phyloP scores from a whole-genome alignment of 805 yeast species.

The Lipomyces yamanashiensis region DNA sequence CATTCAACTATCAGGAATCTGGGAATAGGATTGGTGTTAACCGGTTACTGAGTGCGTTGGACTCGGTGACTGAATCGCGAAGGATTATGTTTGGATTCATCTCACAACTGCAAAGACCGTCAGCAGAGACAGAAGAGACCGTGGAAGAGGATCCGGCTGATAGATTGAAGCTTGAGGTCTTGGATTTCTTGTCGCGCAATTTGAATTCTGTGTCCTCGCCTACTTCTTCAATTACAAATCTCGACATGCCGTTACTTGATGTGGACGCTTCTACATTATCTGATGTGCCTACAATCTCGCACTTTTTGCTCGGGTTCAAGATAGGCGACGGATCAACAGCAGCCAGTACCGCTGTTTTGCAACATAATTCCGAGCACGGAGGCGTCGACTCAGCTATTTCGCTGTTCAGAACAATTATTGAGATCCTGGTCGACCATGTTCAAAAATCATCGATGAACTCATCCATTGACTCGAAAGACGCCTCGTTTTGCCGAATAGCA shows the following conservation, averaged over 20 bases:
- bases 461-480: conserved; percentile 4
- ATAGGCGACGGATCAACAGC: conserved; percentile 55
- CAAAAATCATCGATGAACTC: background rate
- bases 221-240: background rate
- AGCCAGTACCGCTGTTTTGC: conserved; percentile 46
- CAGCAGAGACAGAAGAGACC: conserved; percentile 41
- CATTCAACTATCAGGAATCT: conserved; percentile 18
- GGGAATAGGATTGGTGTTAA: conserved; percentile 50
- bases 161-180: conserved; percentile 57
- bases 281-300: conserved; percentile 61
- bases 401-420: conserved; percentile 59
- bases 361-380: conserved; percentile 41
- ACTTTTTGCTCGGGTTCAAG: conserved; percentile 77
- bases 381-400: conserved; percentile 61
- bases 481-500: conserved; percentile 56
- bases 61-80: conserved; percentile 76
- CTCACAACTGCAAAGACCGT: conserved; percentile 62
- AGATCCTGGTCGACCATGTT: conserved; percentile 48
- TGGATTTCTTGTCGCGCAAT: conserved; percentile 61
- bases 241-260: conserved; percentile 38
- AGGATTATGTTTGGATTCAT: conserved; percentile 75
- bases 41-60: conserved; percentile 69
- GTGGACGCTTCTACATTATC: conserved; percentile 36
- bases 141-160: conserved; percentile 40
- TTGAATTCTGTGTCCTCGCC: conserved; percentile 11